phyloP scores from a whole-genome alignment of 2,329 filamentous ascomycete species.

The Penicillium sp. region DNA sequence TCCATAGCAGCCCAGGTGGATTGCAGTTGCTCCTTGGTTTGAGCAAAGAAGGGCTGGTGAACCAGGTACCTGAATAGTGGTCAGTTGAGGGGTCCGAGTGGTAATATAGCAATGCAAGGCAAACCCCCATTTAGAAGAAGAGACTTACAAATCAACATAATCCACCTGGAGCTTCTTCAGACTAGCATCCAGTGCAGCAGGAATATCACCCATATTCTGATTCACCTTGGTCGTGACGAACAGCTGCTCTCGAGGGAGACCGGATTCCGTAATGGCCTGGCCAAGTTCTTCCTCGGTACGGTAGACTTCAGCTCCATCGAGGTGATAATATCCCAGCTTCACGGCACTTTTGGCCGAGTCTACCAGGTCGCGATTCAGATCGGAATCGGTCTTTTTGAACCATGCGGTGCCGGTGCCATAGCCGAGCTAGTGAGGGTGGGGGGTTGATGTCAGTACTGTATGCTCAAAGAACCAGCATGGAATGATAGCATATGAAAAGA shows the following conservation, averaged over 20 bases:
- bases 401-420: constrained; percentile 70
- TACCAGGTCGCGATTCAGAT: constrained; percentile 61
- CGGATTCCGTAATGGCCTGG: constrained; percentile 55
- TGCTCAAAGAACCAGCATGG: background rate
- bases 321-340: constrained; percentile 64
- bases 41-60: constrained; percentile 65
- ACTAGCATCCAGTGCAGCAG: constrained; percentile 60
- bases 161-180: constrained; percentile 65
- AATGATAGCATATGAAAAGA: background rate
- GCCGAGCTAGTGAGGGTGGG: constrained; percentile 53
- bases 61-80: constrained; percentile 61
- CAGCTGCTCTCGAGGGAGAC: constrained; percentile 54
- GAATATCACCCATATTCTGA: constrained; percentile 61
- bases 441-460: background rate
- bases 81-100: background rate
- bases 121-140: background rate
- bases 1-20: constrained; percentile 67
- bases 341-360: constrained; percentile 64
- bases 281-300: constrained; percentile 57
- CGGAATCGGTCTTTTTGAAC: constrained; percentile 60
- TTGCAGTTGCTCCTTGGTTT: constrained; percentile 61
- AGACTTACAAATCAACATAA: constrained; percentile 65
- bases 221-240: constrained; percentile 65
- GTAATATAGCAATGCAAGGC: background rate
- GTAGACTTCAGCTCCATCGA: constrained; percentile 68